Base-by-base conservation (phyloP, 140 eudicot genomes). In the Ambrosia hybrid region DNA sequence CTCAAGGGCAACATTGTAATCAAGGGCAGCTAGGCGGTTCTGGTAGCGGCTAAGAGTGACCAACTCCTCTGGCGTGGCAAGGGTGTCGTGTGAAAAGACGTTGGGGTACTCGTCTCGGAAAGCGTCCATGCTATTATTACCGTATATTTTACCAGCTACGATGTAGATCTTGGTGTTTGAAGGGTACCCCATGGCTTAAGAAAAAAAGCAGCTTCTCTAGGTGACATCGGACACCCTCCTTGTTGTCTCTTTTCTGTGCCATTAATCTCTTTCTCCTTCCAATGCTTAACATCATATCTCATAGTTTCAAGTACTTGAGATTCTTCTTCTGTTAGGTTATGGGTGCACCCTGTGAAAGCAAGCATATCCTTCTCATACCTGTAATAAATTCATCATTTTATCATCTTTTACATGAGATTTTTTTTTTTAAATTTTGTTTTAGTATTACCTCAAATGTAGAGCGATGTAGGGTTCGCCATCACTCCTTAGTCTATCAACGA, bases 361-460 rank as follows among this genome's bases (percentile, higher is more conserved):
- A 94, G 86, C 99, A 94, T 94, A 79, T 94, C 99, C 75, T 94
- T 94, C 85, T 94, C 99, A 46, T 94, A 94, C 78, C 99, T 93
- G 81, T 51, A 77, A 48, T 52, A 77, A 41, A 26, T 3, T 6
- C 7, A 37, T 39, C 52, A 14, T 60, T 59, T 60, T 72, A 16
- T 3, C 70, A 21, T 34, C 3, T 4, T 16, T 9, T 10, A 45
- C 48, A 5, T 58, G 53, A 48, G 14, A 48, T 48, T 7, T 8
- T 46, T 41, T 41, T n/a, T n/a, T n/a, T n/a, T n/a, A n/a, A n/a
- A 46, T 33, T 63, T 12, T 68, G 9, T 48, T 4, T 38, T 84
- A 94, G 9, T 48, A 7, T 38, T 84, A 94, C 99, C 99, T 94
- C 67, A 94, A 83, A 73, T 94, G 99, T 33, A 94, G 86, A 8